Conservation (phyloP, 352 stramenopile genomes). For the Phytophthora fragariae region DNA sequence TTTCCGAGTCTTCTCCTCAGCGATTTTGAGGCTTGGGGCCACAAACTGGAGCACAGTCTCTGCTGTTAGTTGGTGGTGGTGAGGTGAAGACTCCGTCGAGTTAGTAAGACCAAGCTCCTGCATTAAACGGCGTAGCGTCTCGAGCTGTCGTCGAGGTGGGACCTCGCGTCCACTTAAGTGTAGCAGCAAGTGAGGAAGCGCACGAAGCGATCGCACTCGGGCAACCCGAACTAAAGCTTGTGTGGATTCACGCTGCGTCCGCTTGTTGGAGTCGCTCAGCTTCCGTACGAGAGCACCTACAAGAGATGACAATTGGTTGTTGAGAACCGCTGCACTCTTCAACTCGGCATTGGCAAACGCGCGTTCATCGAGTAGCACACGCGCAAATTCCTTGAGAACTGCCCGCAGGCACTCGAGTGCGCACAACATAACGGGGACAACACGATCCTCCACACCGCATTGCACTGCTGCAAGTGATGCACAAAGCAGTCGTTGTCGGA, state of each 20-base stretch:
- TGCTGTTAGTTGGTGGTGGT: constrained; percentile 49
- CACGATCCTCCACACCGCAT: constrained; percentile 77
- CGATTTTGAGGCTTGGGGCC: constrained; percentile 72
- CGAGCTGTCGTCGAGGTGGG: constrained; percentile 56
- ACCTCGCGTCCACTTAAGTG: constrained; percentile 73
- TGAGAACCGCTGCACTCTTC: constrained; percentile 43
- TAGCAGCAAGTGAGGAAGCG: constrained; percentile 64
- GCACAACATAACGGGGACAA: constrained; percentile 86
- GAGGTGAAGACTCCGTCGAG: constrained; percentile 3
- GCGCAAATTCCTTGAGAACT: constrained; percentile 73
- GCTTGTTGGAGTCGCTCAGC: constrained; percentile 83
- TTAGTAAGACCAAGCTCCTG: constrained; percentile 57
- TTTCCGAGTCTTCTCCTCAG: constrained; percentile 82
- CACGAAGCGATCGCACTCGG: constrained; percentile 67
- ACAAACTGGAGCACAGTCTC: constrained; percentile 78
- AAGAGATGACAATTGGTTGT: constrained; percentile 66
- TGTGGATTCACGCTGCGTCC: constrained; percentile 73
- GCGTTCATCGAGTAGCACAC: constrained; percentile 48
- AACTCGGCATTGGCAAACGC: constrained; percentile 44
- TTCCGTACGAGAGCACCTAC: constrained; percentile 64
- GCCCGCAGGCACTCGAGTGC: constrained; percentile 73
- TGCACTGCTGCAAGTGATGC: constrained; percentile 72
- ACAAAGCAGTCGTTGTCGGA: constrained; percentile 67
- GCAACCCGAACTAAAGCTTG: constrained; percentile 70
- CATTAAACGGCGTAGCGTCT: constrained; percentile 64